phyloP scores from a whole-genome alignment of 208 protist genomes.

The Trichomonas gallinae region DNA sequence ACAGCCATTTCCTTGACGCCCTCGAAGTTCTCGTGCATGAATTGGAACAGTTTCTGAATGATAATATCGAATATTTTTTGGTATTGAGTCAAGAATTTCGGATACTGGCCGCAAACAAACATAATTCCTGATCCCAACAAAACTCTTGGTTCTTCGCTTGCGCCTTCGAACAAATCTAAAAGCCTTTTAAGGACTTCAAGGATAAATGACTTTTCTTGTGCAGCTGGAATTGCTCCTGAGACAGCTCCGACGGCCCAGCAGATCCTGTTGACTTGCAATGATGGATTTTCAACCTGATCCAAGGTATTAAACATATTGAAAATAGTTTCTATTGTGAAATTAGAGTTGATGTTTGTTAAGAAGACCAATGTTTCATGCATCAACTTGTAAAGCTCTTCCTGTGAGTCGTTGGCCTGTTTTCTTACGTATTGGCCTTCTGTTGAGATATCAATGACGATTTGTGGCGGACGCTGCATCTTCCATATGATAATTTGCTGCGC shows the following conservation, averaged over 20 bases:
- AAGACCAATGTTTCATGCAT: not conserved
- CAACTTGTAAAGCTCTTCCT: not conserved
- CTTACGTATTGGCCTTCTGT: not conserved
- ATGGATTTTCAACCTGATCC: not conserved
- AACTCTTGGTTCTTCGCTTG: not conserved
- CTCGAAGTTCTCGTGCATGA: not conserved
- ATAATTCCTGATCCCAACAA: not conserved
- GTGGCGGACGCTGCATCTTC: not conserved
- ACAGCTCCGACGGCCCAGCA: not conserved
- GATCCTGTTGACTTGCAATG: not conserved
- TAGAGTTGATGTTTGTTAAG: not conserved
- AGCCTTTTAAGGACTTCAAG: not conserved
- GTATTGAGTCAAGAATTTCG: not conserved
- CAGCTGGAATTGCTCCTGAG: not conserved
- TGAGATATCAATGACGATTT: not conserved
- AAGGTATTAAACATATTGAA: not conserved
- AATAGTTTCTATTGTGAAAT: not conserved
- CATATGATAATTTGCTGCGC: not conserved
- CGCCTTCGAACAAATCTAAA: not conserved
- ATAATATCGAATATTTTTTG: not conserved
- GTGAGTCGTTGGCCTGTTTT: not conserved
- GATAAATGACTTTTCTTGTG: not conserved
- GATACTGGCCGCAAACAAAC: not conserved
- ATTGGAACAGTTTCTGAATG: not conserved
- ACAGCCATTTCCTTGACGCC: slow-evolving; percentile 6